Evolutionary conservation across 2,329 filamentous ascomycete species (phyloP).

Genomic region (Fusarium lyarnte): DNA sequence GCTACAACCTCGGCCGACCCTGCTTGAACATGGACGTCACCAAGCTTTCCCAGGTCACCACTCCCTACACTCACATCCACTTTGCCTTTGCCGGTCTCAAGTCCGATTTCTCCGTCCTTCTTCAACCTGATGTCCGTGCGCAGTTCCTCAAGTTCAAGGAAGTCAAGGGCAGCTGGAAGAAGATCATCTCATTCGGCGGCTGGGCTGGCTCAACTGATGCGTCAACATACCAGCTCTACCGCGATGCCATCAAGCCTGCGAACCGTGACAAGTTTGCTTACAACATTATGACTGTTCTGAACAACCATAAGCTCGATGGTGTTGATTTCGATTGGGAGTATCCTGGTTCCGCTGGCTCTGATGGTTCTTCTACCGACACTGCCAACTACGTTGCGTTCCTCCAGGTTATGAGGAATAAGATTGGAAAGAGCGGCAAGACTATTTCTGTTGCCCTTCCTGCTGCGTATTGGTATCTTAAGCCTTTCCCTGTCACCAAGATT

Average conservation of each 20-base stretch:
- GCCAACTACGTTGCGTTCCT: slow-evolving; percentile 50
- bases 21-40: slow-evolving; percentile 47
- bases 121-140: slow-evolving; percentile 30
- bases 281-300: slow-evolving; percentile 52
- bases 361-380: slow-evolving; percentile 45
- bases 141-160: slow-evolving; percentile 47
- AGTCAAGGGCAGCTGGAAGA: slow-evolving; percentile 43
- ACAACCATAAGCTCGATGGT: slow-evolving; percentile 53
- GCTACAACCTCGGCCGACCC: slow-evolving; percentile 42
- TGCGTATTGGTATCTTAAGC: slow-evolving; percentile 53
- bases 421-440: slow-evolving; percentile 44
- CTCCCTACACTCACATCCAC: slow-evolving; percentile 47
- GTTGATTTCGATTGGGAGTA: slow-evolving; percentile 61
- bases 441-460: slow-evolving; percentile 52
- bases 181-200: slow-evolving; percentile 50
- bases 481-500: slow-evolving; percentile 49
- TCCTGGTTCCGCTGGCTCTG: slow-evolving; percentile 44
- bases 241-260: slow-evolving; percentile 42
- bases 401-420: slow-evolving; percentile 40
- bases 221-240: slow-evolving; percentile 41
- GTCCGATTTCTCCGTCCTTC: slow-evolving; percentile 22
- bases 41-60: slow-evolving; percentile 28
- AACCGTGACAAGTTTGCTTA: slow-evolving; percentile 52
- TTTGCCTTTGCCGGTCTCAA: slow-evolving; percentile 47
- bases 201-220: slow-evolving; percentile 47